These are phyloP conservation scores for Atalantia buxifolia DNA, from an alignment of 345 rosid genomes.

Conservation along the genomic window DNA sequence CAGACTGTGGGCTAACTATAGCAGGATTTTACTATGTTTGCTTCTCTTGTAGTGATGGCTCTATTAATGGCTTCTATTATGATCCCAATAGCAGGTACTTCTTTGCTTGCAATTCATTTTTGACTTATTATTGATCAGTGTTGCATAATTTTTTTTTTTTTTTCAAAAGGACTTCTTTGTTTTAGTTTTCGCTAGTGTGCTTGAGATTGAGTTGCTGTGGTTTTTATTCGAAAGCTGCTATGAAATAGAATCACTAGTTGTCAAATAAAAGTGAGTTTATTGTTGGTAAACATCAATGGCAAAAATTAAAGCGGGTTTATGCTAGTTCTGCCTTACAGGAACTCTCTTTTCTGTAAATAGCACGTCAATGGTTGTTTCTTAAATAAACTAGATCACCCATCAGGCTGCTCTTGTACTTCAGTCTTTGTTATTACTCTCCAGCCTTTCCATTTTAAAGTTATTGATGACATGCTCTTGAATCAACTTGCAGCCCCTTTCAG, in stretches of 20 bases:
- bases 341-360: not conserved
- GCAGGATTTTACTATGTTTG: slow-evolving; percentile 96
- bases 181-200: not conserved
- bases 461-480: slow-evolving; percentile 8
- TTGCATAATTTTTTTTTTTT: not conserved
- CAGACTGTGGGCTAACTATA: slow-evolving; percentile 93
- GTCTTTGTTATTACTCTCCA: not conserved
- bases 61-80: slow-evolving; percentile 85
- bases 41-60: slow-evolving; percentile 91
- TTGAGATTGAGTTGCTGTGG: not conserved
- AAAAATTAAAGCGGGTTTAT: not conserved
- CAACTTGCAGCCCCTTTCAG: slow-evolving; percentile 76
- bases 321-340: not conserved
- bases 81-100: slow-evolving; percentile 88
- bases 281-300: not conserved
- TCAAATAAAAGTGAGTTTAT: not conserved
- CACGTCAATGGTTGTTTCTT: not conserved
- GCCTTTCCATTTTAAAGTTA: not conserved
- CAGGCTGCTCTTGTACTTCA: not conserved
- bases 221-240: not conserved
- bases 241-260: not conserved
- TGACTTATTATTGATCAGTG: not conserved
- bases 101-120: not conserved
- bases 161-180: not conserved
- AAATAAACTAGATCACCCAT: not conserved